A percentile compares a stretch with the other conserved stretches of the same genome.
phyloP scores from a whole-genome alignment of 345 rosid genomes.

The Lepidium didymum region DNA sequence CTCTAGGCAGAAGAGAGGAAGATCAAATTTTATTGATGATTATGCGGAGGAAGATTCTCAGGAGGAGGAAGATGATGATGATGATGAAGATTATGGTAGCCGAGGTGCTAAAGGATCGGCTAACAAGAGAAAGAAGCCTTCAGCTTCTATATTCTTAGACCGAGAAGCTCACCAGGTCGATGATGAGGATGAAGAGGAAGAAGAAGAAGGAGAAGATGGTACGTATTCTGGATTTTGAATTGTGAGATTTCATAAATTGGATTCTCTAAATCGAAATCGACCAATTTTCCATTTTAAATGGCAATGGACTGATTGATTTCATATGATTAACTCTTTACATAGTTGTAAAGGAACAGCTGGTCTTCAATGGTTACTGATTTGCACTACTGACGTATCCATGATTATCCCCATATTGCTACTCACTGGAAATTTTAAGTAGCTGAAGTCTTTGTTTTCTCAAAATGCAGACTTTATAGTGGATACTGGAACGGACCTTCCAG shows the following conservation, averaged over 20 bases:
- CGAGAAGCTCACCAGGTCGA: slow-evolving; percentile 58
- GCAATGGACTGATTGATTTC: background rate
- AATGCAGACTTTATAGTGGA: slow-evolving; percentile 79
- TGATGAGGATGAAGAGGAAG: slow-evolving; percentile 89
- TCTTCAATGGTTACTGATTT: background rate
- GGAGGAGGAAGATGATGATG: slow-evolving; percentile 62
- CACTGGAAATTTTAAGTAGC: background rate
- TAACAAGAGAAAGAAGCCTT: slow-evolving; percentile 39
- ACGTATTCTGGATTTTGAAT: background rate
- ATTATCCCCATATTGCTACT: background rate
- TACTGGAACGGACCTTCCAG: slow-evolving; percentile 67
- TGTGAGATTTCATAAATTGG: background rate
- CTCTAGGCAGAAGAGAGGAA: slow-evolving; percentile 53
- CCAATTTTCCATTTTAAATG: background rate
- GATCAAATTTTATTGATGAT: slow-evolving; percentile 80
- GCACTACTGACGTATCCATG: background rate
- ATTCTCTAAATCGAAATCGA: background rate
- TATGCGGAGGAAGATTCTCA: slow-evolving; percentile 83
- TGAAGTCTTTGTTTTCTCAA: background rate
- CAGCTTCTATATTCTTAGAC: slow-evolving; percentile 48
- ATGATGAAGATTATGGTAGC: slow-evolving; percentile 53
- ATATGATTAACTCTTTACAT: background rate
- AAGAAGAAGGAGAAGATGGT: slow-evolving; percentile 85
- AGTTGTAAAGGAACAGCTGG: background rate
- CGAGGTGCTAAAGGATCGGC: slow-evolving; percentile 32